Evolutionary conservation across 345 rosid species (phyloP), one percentile per base, ranked within the genome.

Genomic region (Ceriops decandra): DNA sequence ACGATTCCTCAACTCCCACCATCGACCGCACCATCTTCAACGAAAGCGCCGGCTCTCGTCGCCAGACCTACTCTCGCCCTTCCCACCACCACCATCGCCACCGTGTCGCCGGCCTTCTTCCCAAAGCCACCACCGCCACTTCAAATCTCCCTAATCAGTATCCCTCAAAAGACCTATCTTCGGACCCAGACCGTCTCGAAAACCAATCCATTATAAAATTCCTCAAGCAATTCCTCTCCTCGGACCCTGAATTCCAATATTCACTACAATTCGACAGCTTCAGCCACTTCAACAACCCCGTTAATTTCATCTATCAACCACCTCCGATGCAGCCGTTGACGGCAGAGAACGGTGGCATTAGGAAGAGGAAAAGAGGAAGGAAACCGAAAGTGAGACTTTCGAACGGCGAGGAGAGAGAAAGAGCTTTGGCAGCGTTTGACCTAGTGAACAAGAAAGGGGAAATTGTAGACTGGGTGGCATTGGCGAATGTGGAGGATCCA

Each of bases 31-130:
- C 96, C 24, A 60, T 36, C 69, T 89, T 89, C 84, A 89, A 85
- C 68, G 92, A 87, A 66, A 85, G 90, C 74, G 83, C 87, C 9
- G 90, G 96, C 26, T 89, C 96, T 32, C 88, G 83, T 67, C 85
- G 85, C 52, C 96, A 89, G 74, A 84, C 86, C 62, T 89, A 80
- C 83, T 80, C 90, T 17, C 86, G 86, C 38, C 88, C 82, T 60
- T 62, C 82, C 28, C 58, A 54, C 22, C 82, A 81, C 73, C 90
- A 80, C 75, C 85, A 80, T 61, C 91, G 88, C 26, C 86, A 84
- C 66, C 95, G 90, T 65, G 64, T 85, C 60, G 74, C 92, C 49
- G 88, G 83, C 22, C 84, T 82, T 57, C 76, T 78, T 38, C 80
- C 85, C 13, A 70, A 76, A 66, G 11, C 67, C 56, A 54, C 28